phyloP scores from a whole-genome alignment of 148 eudicot genomes.

The Heliamphora exappendiculata region DNA sequence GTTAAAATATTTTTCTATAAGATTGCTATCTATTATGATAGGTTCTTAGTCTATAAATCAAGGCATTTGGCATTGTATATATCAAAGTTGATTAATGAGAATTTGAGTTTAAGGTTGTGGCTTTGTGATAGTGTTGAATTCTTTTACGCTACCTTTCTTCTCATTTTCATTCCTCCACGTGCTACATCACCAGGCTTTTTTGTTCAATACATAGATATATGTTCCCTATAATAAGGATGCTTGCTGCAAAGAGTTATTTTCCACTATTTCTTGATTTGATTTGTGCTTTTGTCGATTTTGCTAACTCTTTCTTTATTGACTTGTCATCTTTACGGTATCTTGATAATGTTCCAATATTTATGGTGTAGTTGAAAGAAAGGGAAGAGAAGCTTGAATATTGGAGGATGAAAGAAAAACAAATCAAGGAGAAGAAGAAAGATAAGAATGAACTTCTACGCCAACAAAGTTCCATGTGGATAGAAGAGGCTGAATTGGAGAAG shows the following conservation, averaged over 20 bases:
- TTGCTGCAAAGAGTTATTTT: background rate
- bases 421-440: conserved; percentile 41
- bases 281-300: background rate
- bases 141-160: background rate
- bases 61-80: too few species aligned
- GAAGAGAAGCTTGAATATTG: conserved; percentile 73
- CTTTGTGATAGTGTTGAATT: too few species aligned
- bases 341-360: background rate
- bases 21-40: too few species aligned
- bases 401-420: conserved; percentile 40
- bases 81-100: too few species aligned
- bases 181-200: background rate
- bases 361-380: conserved; percentile 72
- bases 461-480: conserved; percentile 73
- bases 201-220: background rate
- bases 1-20: too few species aligned
- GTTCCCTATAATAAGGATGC: background rate
- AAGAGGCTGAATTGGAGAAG: conserved; percentile 41
- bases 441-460: conserved; percentile 47
- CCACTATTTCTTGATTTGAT: too few species aligned
- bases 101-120: too few species aligned
- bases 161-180: background rate
- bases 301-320: background rate
- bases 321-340: background rate
- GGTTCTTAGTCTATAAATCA: too few species aligned